Evolutionary conservation across 441 rosid genomes (phyloP).

Genomic region (Francoa sonchifolia): DNA sequence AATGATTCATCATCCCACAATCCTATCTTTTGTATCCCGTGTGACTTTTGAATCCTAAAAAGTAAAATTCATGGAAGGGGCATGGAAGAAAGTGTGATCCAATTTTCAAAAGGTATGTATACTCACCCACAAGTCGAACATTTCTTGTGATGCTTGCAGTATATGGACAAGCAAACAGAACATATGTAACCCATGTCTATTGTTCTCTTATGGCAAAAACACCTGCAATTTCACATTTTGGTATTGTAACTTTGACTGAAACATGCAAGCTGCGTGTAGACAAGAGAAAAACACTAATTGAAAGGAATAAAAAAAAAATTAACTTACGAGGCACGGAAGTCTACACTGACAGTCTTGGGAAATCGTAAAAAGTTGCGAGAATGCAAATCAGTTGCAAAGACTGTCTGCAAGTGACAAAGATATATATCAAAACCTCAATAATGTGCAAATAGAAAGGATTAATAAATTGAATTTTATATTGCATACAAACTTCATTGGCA

Average conservation of each 20-base stretch:
- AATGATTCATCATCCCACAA: neutral
- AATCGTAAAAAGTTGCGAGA: conserved; percentile 75
- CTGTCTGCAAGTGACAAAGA: conserved; percentile 44
- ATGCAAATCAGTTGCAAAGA: conserved; percentile 85
- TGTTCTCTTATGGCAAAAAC: conserved; percentile 93
- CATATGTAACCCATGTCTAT: conserved; percentile 95
- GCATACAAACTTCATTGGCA: too few relatives aligned
- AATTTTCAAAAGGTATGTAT: conserved; percentile 1
- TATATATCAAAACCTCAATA: too few relatives aligned
- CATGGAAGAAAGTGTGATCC: neutral
- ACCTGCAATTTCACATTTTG: conserved; percentile 35
- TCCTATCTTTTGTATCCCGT: neutral
- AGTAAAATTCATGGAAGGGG: conserved; percentile 1
- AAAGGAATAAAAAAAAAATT: neutral
- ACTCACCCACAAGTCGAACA: conserved; percentile 90
- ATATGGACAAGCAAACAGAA: conserved; percentile 90
- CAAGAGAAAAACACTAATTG: too few relatives aligned
- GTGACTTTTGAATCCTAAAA: neutral
- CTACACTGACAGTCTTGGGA: conserved; percentile 88
- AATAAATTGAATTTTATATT: too few relatives aligned
- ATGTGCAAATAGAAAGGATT: too few relatives aligned
- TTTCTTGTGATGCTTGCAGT: conserved; percentile 85
- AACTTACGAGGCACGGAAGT: conserved; percentile 95
- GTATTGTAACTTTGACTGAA: too few relatives aligned
- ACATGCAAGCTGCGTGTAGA: too few relatives aligned